Conservation (phyloP, 2,329 filamentous ascomycete genomes). For the Sporothrix pseudoabietina region DNA sequence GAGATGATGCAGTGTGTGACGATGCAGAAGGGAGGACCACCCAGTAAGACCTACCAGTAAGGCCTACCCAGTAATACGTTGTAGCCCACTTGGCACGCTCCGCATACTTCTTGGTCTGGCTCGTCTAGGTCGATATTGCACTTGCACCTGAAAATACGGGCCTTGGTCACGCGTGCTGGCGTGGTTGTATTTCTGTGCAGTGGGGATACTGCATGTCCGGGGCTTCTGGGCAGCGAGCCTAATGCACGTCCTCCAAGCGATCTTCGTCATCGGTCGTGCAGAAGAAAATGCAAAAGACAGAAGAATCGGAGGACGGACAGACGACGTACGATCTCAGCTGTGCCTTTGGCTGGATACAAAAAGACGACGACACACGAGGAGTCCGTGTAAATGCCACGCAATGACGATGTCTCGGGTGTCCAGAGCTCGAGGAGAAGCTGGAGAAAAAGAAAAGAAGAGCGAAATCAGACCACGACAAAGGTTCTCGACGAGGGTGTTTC, state of each 20-base stretch:
- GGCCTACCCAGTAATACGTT: background rate
- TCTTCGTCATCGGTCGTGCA: conserved; percentile 21
- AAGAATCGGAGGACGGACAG: background rate
- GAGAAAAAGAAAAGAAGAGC: background rate
- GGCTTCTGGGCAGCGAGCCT: conserved; percentile 4
- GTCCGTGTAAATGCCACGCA: background rate
- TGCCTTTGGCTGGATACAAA: background rate
- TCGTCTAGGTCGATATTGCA: background rate
- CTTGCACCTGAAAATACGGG: background rate
- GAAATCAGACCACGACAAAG: background rate
- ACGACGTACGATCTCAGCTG: background rate
- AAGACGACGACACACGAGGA: background rate
- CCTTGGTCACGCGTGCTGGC: background rate
- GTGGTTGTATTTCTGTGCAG: background rate
- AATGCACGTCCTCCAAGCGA: conserved; percentile 18
- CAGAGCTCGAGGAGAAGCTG: background rate
- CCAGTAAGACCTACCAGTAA: background rate
- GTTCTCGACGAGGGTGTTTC: conserved; percentile 1
- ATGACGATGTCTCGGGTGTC: background rate
- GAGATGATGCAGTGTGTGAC: background rate
- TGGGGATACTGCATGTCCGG: background rate
- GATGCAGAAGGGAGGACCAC: background rate
- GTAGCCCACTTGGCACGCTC: background rate
- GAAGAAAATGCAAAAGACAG: background rate
- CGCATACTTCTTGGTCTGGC: background rate